A percentile compares a stretch with the other conserved stretches of the same genome.
These are phyloP conservation scores for Diplogelasinospora grovesii DNA, from an alignment of 495 filamentous ascomycete genomes.

Conservation along the genomic window DNA sequence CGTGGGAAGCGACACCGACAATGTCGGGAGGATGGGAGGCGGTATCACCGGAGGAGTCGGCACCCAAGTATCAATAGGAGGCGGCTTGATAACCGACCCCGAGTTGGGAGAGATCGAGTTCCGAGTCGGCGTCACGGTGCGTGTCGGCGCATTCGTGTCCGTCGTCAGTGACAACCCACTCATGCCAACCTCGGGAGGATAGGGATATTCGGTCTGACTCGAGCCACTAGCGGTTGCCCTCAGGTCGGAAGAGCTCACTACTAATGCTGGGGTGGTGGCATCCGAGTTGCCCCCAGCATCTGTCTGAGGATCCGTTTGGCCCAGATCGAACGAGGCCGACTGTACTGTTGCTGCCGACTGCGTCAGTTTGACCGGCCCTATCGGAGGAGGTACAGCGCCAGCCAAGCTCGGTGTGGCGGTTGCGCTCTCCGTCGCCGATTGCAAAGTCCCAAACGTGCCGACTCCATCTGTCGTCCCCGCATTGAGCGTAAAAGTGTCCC, in stretches of 20 bases:
- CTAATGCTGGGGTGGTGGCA: neutral
- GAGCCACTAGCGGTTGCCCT: too few relatives aligned
- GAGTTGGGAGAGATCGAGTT: conserved; percentile 9
- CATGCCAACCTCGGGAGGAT: conserved; percentile 11
- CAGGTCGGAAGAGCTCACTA: too few relatives aligned
- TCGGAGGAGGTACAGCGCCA: too few relatives aligned
- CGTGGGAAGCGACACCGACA: neutral
- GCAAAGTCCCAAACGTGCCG: neutral
- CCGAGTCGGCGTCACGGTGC: conserved; percentile 10
- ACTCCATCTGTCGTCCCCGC: too few relatives aligned
- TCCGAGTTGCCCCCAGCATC: neutral
- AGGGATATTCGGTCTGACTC: conserved; percentile 15
- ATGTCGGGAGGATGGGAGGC: too few relatives aligned
- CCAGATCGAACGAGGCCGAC: conserved; percentile 7
- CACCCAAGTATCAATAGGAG: conserved; percentile 7
- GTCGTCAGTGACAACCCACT: conserved; percentile 15
- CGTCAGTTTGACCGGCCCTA: conserved; percentile 4
- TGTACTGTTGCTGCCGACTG: neutral
- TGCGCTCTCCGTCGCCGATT: too few relatives aligned
- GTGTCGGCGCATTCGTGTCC: conserved; percentile 10
- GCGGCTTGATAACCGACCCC: conserved; percentile 6
- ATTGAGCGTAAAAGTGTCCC: neutral
- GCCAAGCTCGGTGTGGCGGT: too few relatives aligned
- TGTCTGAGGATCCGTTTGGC: too few relatives aligned
- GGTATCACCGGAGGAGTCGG: too few relatives aligned